Conservation (phyloP, 768 basidiomycete species). For the Termitomyces titanicus region DNA sequence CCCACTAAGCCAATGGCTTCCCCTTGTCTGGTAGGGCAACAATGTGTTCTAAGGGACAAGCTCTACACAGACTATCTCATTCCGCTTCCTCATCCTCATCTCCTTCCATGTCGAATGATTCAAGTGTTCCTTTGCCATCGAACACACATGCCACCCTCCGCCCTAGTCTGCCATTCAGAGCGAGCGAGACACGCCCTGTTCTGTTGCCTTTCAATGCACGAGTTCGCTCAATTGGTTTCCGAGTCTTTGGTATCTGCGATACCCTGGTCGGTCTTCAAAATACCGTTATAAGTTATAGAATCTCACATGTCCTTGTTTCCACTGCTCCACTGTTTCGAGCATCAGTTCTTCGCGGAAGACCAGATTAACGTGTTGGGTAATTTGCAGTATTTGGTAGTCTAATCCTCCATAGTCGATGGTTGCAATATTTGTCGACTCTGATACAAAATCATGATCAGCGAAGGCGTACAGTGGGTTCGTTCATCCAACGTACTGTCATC, state of each 20-base stretch:
- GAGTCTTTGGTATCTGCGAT: slow-evolving; percentile 46
- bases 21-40: slow-evolving; percentile 3
- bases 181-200: slow-evolving; percentile 50
- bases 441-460: slow-evolving; percentile 33
- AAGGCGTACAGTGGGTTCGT: slow-evolving; percentile 16
- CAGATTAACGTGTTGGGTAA: slow-evolving; percentile 47
- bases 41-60: not conserved
- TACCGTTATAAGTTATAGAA: slow-evolving; percentile 12
- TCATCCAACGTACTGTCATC: slow-evolving; percentile 43
- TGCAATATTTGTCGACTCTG: slow-evolving; percentile 58
- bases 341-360: slow-evolving; percentile 66
- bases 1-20: slow-evolving; percentile 20
- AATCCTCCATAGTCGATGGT: slow-evolving; percentile 61
- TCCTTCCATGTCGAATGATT: slow-evolving; percentile 77
- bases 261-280: slow-evolving; percentile 23
- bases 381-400: slow-evolving; percentile 51
- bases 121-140: slow-evolving; percentile 62
- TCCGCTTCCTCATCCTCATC: slow-evolving; percentile 51
- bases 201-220: slow-evolving; percentile 51
- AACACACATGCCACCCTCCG: slow-evolving; percentile 75
- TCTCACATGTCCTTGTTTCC: slow-evolving; percentile 64
- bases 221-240: slow-evolving; percentile 52
- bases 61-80: slow-evolving; percentile 5
- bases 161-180: slow-evolving; percentile 72
- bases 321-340: slow-evolving; percentile 47